phyloP scores from a whole-genome alignment of 371 early-diverging fungal genomes.

The Mortierella sp. region DNA sequence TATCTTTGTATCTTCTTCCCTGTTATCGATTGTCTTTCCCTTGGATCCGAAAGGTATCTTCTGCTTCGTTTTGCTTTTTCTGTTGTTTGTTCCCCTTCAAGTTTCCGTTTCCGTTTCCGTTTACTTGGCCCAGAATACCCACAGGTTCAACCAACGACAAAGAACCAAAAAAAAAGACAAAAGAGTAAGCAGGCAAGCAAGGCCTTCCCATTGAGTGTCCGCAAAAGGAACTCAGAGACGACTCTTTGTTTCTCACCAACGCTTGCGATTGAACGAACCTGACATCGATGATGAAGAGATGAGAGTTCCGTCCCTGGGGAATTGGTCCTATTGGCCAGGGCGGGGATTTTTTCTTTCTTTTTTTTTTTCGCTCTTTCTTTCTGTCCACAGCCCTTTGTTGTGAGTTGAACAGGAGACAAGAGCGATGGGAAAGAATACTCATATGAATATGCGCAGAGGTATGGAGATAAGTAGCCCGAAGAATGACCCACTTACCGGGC shows the following conservation, averaged over 20 bases:
- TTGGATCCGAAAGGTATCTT: neutral
- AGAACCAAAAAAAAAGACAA: neutral
- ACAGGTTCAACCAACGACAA: neutral
- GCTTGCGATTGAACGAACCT: neutral
- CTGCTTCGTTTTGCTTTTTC: neutral
- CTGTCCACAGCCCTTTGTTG: neutral
- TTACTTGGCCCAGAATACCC: neutral
- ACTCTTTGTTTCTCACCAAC: neutral
- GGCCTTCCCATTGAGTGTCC: neutral
- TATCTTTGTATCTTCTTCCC: neutral
- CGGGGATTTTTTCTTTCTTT: neutral
- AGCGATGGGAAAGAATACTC: neutral
- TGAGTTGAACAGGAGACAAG: neutral
- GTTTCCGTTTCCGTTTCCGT: neutral
- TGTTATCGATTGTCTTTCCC: neutral
- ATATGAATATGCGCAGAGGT: neutral
- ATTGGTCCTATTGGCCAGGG: constrained; percentile 6
- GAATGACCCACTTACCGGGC: constrained; percentile 12
- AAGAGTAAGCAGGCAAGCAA: neutral
- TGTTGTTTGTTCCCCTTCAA: neutral
- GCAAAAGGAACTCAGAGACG: constrained; percentile 13
- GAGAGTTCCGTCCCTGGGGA: neutral
- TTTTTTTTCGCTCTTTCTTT: neutral
- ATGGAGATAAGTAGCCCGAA: neutral
- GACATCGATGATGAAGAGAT: neutral